Evolutionary conservation across 371 early-diverging fungal species (phyloP).

Genomic region (Fennellomyces sp.): DNA sequence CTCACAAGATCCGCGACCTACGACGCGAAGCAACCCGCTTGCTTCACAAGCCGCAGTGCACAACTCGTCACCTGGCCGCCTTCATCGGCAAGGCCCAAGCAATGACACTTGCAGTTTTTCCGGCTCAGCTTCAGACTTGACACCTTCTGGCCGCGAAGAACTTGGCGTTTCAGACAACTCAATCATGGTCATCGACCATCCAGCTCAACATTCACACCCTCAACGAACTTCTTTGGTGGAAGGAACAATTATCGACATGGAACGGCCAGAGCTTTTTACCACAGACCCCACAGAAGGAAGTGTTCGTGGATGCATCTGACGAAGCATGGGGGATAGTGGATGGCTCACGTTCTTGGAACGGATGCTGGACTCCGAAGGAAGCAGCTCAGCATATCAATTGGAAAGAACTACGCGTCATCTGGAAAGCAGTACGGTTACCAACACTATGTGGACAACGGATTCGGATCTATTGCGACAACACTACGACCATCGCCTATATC

Average conservation of each 20-base stretch:
- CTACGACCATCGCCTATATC: slow-evolving; percentile 28
- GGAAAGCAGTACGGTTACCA: slow-evolving; percentile 9
- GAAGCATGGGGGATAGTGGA: slow-evolving; percentile 26
- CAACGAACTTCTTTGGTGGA: slow-evolving; percentile 32
- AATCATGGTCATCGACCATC: neutral
- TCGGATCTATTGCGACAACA: slow-evolving; percentile 28
- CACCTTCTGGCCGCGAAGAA: slow-evolving; percentile 12
- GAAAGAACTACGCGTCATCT: slow-evolving; percentile 19
- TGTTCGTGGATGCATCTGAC: slow-evolving; percentile 30
- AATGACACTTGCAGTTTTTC: slow-evolving; percentile 23
- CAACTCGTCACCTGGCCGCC: slow-evolving; percentile 12
- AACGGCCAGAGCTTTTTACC: slow-evolving; percentile 25
- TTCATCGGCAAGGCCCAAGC: slow-evolving; percentile 28
- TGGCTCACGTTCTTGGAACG: neutral
- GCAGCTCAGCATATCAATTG: neutral
- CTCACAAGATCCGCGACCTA: slow-evolving; percentile 14
- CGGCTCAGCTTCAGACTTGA: slow-evolving; percentile 18
- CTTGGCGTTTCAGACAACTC: neutral
- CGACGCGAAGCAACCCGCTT: slow-evolving; percentile 8
- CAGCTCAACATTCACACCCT: neutral
- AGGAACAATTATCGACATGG: slow-evolving; percentile 11
- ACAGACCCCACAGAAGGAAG: slow-evolving; percentile 7
- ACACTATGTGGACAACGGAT: slow-evolving; percentile 6
- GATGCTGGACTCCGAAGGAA: slow-evolving; percentile 14
- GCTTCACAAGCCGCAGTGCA: neutral